Evolutionary conservation across 768 basidiomycete genomes (phyloP), one percentile per base, ranked within the genome.

Genomic region (Ramaria rubella): DNA sequence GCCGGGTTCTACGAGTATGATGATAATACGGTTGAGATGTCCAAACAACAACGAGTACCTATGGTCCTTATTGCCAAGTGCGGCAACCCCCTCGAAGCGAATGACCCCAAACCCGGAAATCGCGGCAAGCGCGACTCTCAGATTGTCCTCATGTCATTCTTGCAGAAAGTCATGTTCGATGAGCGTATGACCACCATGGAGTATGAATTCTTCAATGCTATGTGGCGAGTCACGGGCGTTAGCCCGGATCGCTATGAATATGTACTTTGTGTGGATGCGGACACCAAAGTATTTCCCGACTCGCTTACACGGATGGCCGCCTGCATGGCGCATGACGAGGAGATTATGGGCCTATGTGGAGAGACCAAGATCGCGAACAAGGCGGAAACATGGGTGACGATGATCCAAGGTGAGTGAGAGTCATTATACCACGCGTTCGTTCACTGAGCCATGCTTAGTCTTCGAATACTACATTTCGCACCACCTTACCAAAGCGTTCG

Each of bases 361-460:
- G 96, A 99, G 76, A 99, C 96, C 59, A 99, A 99, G 82, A 94
- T 99, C 64, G 96, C 96, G 33, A 99, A 99, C 76, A 99, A 99
- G 77, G 85, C 86, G 15, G 95, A 98, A 68, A 94, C 94, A 11
- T 97, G 95, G 77, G 94, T 98, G 43, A 97, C 95, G 15, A 98
- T 99, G 96, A 98, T 99, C 73, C 96, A 99, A 80, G 94, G 95
- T 94, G 55, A 45, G 89, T 44, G 31, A 42, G 17, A 42, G 44
- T 26, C 17, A 33, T 48, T 21, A 8, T 14, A 30, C 15, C 26
- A 6, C 9, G 19, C 31, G 21, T 23, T 15, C 6, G 24, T 33
- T 29, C 4, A 42, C 6, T 30, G 15, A 56, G 19, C 24, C 33
- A 7, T 6, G 9, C 36, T 19, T 11, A 97, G 96, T 98, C 55